phyloP scores from a whole-genome alignment of 371 early-diverging fungal species.

The Rhizopus sp. region DNA sequence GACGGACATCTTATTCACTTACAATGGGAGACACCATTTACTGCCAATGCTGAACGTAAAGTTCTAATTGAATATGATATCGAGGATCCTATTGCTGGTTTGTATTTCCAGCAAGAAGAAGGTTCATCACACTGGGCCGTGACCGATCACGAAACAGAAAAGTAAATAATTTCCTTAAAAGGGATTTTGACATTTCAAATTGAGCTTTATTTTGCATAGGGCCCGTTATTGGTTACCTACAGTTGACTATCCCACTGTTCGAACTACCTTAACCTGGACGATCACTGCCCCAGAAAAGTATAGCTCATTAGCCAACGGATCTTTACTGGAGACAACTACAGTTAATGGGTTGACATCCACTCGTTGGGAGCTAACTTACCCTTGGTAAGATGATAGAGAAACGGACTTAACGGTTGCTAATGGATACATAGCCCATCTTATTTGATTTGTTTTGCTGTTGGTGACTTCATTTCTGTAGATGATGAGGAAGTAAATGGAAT shows the following conservation, averaged over 20 bases:
- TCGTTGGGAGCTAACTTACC: conserved; percentile 45
- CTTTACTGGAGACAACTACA: conserved; percentile 25
- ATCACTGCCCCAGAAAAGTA: conserved; percentile 48
- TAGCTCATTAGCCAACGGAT: conserved; percentile 56
- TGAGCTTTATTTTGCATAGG: conserved; percentile 22
- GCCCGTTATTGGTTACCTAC: conserved; percentile 65
- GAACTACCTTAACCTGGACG: conserved; percentile 50
- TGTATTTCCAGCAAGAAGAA: conserved; percentile 28
- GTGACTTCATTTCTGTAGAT: conserved; percentile 48
- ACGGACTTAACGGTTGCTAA: neutral
- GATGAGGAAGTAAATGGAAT: conserved; percentile 52
- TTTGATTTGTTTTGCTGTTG: conserved; percentile 55
- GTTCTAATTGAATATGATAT: conserved; percentile 44
- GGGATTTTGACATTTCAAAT: conserved; percentile 1
- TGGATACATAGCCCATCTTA: conserved; percentile 38
- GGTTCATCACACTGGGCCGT: conserved; percentile 19
- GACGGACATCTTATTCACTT: conserved; percentile 45
- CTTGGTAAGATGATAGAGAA: conserved; percentile 25
- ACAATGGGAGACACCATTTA: conserved; percentile 42
- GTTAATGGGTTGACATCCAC: conserved; percentile 38
- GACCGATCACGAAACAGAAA: conserved; percentile 46
- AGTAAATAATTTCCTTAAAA: conserved; percentile 25
- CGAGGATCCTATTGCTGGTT: conserved; percentile 44
- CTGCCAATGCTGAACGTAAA: conserved; percentile 22
- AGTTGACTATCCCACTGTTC: conserved; percentile 58